Evolutionary conservation across 75 land plant species (phyloP), one percentile per base, ranked within the genome.

Genomic region (Adiantum capillusveneris): DNA sequence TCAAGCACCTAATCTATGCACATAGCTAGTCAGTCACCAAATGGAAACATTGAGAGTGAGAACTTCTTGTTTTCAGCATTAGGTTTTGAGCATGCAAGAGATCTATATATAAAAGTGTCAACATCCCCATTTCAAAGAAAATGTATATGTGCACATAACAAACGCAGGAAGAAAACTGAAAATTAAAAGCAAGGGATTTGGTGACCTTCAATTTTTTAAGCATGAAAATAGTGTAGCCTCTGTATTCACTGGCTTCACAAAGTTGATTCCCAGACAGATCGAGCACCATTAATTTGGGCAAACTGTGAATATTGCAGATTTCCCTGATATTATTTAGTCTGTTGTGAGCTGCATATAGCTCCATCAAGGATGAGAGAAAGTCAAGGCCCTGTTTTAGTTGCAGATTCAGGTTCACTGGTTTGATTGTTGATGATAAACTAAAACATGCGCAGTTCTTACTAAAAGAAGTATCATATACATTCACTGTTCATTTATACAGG

Each of bases 281-380:
- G 16, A 73, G 63, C 3, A 73, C 75, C 70, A 73, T 73, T 17
- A 73, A 58, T 55, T 73, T 73, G n/a, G 69, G 58, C 20, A 73
- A 29, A 16, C 42, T 58, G 6, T 64, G 70, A 44, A 73, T 53
- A 44, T 73, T 31, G 22, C 45, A 52, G 13, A 73, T 39, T 36
- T 73, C 75, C 34, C 37, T 22, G 58, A 66, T 42, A 17, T 73
- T 57, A n/a, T 27, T 13, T 0, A 73, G 44, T 11, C 29, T 44
- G 29, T 73, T 73, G 41, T 73, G 52, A 29, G 72, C 72, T 21
- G 70, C 75, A 66, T 73, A 73, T 3, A 73, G 59, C 59, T 73
- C 75, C 70, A 73, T 66, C 41, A 73, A 39, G 12, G 44, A 66
- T 24, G 36, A 22, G 36, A 73, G 60, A 25, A 59, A 44, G 17